A percentile compares a stretch with the other conserved stretches of the same genome.
phyloP scores from a whole-genome alignment of 2,329 filamentous ascomycete species.

The Apiospora aurea region DNA sequence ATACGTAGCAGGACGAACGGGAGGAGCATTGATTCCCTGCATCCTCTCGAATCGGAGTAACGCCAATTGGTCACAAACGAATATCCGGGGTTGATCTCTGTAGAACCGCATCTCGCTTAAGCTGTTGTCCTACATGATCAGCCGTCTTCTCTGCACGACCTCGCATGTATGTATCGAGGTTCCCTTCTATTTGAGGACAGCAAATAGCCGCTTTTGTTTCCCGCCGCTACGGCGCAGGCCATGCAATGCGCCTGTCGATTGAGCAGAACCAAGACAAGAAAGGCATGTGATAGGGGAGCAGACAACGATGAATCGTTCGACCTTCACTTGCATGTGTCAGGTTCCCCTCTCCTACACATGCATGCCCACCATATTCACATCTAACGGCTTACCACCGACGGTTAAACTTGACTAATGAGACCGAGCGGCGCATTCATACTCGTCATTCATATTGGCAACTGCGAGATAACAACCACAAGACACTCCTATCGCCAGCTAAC shows the following conservation, averaged over 20 bases:
- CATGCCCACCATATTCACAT: background rate
- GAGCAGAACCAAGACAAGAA: background rate
- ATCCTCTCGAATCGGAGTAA: background rate
- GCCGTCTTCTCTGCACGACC: background rate
- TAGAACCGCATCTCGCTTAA: background rate
- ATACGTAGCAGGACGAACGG: background rate
- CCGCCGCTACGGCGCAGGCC: background rate
- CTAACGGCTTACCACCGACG: background rate
- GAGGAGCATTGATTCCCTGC: background rate
- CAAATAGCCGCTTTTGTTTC: background rate
- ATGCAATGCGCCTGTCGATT: background rate
- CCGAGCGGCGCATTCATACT: background rate
- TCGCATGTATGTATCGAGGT: background rate
- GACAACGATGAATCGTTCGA: background rate
- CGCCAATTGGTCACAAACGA: background rate
- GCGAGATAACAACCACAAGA: background rate
- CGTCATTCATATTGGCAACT: slow-evolving; percentile 3
- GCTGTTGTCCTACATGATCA: slow-evolving; percentile 2
- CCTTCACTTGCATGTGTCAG: slow-evolving; percentile 18
- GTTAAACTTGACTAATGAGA: slow-evolving; percentile 14
- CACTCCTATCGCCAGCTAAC: background rate
- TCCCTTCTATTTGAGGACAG: background rate
- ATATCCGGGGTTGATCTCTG: background rate
- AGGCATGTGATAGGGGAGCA: slow-evolving; percentile 9
- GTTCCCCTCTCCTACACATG: slow-evolving; percentile 7